These are phyloP conservation scores for Bruguiera parviflora DNA, from an alignment of 345 rosid genomes.

Conservation along the genomic window DNA sequence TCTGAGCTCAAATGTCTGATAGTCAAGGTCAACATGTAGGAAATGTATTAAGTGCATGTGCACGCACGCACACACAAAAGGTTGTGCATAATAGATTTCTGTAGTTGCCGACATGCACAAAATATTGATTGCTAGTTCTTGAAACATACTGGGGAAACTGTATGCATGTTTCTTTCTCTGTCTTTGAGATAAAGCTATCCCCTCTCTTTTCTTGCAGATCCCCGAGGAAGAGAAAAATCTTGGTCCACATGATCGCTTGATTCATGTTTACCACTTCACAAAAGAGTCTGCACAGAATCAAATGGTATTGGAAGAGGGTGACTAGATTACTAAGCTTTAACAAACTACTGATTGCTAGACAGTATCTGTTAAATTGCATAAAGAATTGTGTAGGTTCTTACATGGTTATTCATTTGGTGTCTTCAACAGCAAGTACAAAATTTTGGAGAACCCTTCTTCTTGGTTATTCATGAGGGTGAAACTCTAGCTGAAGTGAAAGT, in stretches of 20 bases:
- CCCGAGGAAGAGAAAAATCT: constrained; percentile 96
- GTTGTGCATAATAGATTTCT: too few relatives aligned
- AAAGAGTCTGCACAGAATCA: constrained; percentile 80
- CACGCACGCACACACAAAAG: too few relatives aligned
- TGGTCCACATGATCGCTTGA: constrained; percentile 83
- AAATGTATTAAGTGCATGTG: background rate
- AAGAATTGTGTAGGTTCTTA: background rate
- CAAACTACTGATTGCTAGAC: background rate
- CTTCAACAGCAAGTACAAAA: constrained; percentile 70
- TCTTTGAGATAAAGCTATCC: background rate
- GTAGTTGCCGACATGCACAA: background rate
- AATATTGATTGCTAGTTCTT: background rate
- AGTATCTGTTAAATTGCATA: background rate
- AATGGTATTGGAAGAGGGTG: constrained; percentile 32
- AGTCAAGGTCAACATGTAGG: background rate
- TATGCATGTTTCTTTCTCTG: background rate
- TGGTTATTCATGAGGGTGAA: constrained; percentile 90
- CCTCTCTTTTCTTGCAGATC: constrained; percentile 38
- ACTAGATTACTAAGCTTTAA: background rate
- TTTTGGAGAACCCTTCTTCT: constrained; percentile 97
- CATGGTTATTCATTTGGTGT: background rate
- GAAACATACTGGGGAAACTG: background rate
- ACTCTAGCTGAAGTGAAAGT: constrained; percentile 73
- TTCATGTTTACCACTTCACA: constrained; percentile 88
- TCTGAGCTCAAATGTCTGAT: background rate